Evolutionary conservation across 2,329 filamentous ascomycete genomes (phyloP), one percentile per base, ranked within the genome.

Genomic region (Aureobasidium subglaciale): DNA sequence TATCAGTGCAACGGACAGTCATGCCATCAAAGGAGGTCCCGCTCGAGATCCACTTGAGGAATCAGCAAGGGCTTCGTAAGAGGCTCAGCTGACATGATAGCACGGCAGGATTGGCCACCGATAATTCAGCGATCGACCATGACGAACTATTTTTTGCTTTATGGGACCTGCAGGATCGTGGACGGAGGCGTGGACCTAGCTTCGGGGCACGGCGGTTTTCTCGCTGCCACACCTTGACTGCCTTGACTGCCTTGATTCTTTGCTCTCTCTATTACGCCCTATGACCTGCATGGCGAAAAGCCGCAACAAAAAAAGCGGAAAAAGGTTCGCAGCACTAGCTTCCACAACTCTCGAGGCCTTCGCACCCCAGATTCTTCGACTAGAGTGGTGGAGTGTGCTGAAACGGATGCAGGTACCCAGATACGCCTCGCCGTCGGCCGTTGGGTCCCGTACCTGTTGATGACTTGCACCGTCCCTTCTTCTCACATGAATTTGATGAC

Each of bases 311-410:
- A n/a, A 29, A 30, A 13, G 13, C 13, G 7, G 11, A 22, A 8
- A 7, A 38, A 37, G 15, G 32, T 32, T 38, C 46, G 32, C 46
- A 38, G 46, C 9, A 37, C 46, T 50, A 38, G 24, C 46, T 29
- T 29, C 34, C 46, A 37, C 34, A 38, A 20, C 43, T n/a, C 24
- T 48, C 13, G 2, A 15, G 13, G 32, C 32, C 16, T 18, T 34
- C 15, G 32, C 29, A 38, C 46, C 46, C 46, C 46, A 38, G 46
- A 50, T 35, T 35, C 11, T 35, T 20, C n/a, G 34, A 18, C 22
- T 37, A 50, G 46, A 48, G 43, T 48, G 24, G 46, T 38, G 46
- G 46, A 50, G 46, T 38, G 46, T 50, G 46, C 46, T 48, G n/a
- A n/a, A n/a, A n/a, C 46, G 32, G 46, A 50, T 38, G 46, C 32